These are phyloP conservation scores for Musa troglodytarum DNA, from an alignment of 176 grass and related monocot species.

Conservation along the genomic window DNA sequence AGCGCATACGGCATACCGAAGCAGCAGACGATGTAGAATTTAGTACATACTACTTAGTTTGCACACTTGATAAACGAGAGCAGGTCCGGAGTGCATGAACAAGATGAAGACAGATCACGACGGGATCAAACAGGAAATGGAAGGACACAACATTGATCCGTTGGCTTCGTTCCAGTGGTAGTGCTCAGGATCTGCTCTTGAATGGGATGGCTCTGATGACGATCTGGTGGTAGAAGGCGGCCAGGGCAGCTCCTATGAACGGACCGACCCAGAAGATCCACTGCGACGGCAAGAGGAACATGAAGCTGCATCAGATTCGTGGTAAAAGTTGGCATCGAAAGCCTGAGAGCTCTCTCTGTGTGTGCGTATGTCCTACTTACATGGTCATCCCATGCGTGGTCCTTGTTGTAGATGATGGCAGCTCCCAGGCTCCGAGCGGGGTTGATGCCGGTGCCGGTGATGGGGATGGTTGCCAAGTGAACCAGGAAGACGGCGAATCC, in stretches of 20 bases:
- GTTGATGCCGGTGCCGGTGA: slow-evolving; percentile 1
- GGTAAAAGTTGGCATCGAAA: neutral
- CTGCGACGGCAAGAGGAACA: neutral
- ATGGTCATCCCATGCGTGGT: slow-evolving; percentile 1
- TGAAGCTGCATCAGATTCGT: neutral
- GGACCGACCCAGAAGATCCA: slow-evolving; percentile 2
- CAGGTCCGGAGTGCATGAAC: too few species aligned
- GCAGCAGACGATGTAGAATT: too few species aligned
- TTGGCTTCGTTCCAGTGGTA: too few species aligned
- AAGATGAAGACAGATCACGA: too few species aligned
- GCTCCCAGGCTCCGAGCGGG: neutral
- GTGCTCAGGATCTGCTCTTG: neutral
- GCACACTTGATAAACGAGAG: too few species aligned
- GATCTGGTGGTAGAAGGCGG: neutral
- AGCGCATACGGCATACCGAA: too few species aligned
- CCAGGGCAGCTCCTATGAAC: neutral
- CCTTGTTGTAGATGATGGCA: neutral
- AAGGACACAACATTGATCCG: too few species aligned
- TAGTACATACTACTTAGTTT: too few species aligned
- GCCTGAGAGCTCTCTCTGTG: neutral
- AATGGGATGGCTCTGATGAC: slow-evolving; percentile 2
- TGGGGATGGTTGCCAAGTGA: neutral
- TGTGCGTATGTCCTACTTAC: neutral
- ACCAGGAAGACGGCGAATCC: neutral
- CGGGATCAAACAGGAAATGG: too few species aligned